Evolutionary conservation across 2,329 filamentous ascomycete genomes (phyloP), one percentile per base, ranked within the genome.

Genomic region (Beauveria scarabaeidicola): DNA sequence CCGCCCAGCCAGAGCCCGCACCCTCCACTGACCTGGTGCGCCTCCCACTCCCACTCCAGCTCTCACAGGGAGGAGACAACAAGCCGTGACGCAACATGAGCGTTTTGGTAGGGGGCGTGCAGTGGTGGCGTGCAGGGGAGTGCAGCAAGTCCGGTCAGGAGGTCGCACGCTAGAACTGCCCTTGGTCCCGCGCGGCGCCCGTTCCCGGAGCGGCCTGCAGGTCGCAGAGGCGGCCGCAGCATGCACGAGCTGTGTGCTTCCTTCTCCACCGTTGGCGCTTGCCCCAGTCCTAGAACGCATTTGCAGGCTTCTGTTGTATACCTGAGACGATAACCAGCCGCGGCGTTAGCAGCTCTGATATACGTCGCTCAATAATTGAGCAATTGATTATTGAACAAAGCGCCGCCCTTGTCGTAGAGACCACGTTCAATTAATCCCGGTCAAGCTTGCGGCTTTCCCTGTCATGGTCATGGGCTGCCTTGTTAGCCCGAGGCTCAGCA

Each of bases 171-270:
- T 52, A 65, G 61, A 56, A 56, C 60, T 58, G 25, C 66, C 67
- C 66, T 67, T 69, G 70, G 70, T 69, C 66, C 66, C 69, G 69
- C 63, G 62, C 65, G 63, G 64, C 69, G 69, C 69, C 69, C 69
- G 66, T 68, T 69, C 67, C 70, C 70, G 70, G 66, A 51, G 43
- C 61, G 59, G 52, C 61, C 64, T 66, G 67, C 67, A 69, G 70
- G 72, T 68, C 69, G 70, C 71, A 74, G 71, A 72, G 65, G 61
- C 66, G 72, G 72, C 72, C 72, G 72, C 72, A 74, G 71, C 61
- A 69, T 68, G 69, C 70, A 72, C 65, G 60, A 68, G 65, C 66
- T 64, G 62, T 67, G 67, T 69, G 69, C 63, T 61, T 55, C 47
- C 13, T 44, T 52, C 56, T 52, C 56, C 56, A 58, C 56, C 48